These are phyloP conservation scores for Cladosporium sp. DNA, from an alignment of 2,329 filamentous ascomycete species.

Conservation along the genomic window DNA sequence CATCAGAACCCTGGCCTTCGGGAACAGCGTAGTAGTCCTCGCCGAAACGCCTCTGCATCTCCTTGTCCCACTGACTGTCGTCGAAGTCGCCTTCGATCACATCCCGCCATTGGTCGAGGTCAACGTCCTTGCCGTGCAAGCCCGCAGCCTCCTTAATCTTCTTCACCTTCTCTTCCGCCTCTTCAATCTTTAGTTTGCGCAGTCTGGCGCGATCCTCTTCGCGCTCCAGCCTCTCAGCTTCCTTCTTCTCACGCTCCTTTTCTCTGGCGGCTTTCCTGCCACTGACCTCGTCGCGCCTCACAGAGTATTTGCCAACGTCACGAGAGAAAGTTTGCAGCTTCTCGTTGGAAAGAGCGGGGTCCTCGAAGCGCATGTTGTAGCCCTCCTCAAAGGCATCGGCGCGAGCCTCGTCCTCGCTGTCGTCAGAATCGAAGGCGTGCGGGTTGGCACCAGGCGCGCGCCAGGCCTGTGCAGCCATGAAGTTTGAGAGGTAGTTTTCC, in stretches of 20 bases:
- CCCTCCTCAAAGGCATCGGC: slow-evolving; percentile 88
- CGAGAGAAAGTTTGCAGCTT: slow-evolving; percentile 82
- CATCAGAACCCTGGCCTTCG: slow-evolving; percentile 42
- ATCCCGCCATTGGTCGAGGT: slow-evolving; percentile 75
- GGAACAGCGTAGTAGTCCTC: slow-evolving; percentile 80
- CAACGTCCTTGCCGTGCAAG: slow-evolving; percentile 54
- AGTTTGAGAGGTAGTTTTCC: slow-evolving; percentile 90
- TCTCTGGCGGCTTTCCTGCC: slow-evolving; percentile 75
- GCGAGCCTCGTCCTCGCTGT: slow-evolving; percentile 66
- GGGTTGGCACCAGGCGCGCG: slow-evolving; percentile 64
- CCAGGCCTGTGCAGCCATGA: slow-evolving; percentile 90
- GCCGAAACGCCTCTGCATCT: slow-evolving; percentile 84
- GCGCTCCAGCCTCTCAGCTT: slow-evolving; percentile 69
- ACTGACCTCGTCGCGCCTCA: slow-evolving; percentile 81
- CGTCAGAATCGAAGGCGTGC: slow-evolving; percentile 86
- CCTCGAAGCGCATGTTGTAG: slow-evolving; percentile 94
- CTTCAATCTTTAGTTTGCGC: slow-evolving; percentile 82
- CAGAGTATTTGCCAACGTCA: slow-evolving; percentile 77
- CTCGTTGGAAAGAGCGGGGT: slow-evolving; percentile 83
- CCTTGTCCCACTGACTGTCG: slow-evolving; percentile 80
- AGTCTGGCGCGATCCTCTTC: slow-evolving; percentile 78
- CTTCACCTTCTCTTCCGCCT: slow-evolving; percentile 78
- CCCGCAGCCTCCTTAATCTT: slow-evolving; percentile 89
- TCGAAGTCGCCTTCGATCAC: slow-evolving; percentile 88
- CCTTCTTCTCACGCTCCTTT: slow-evolving; percentile 69